Evolutionary conservation across 345 rosid species (phyloP).

Genomic region (Litchi chinensis): DNA sequence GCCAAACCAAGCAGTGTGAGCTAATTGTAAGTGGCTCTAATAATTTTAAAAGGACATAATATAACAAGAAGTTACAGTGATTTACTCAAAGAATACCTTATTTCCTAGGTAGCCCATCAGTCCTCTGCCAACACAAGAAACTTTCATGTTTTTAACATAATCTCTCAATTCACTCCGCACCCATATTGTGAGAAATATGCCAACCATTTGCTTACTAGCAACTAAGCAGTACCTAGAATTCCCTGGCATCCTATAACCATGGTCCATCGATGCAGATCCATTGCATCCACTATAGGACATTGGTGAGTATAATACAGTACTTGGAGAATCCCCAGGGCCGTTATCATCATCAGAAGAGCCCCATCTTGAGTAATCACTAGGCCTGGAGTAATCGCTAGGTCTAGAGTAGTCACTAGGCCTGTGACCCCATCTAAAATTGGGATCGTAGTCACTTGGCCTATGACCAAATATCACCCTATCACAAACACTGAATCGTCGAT

Average conservation of each 20-base stretch:
- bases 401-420: constrained; percentile 82
- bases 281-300: constrained; percentile 55
- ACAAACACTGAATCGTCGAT: constrained; percentile 88
- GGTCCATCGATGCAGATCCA: constrained; percentile 61
- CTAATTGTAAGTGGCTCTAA: constrained; percentile 11
- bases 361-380: constrained; percentile 88
- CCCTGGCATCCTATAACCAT: constrained; percentile 65
- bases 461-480: constrained; percentile 84
- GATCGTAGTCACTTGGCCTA: constrained; percentile 77
- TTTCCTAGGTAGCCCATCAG: constrained; percentile 98
- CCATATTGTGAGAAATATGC: constrained; percentile 93
- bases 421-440: constrained; percentile 50
- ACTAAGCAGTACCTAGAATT: constrained; percentile 83
- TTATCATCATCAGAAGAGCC: constrained; percentile 97
- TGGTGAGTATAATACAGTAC: constrained; percentile 77
- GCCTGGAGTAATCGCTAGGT: constrained; percentile 88
- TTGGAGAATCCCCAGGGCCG: constrained; percentile 85
- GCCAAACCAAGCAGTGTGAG: constrained; percentile 31
- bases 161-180: constrained; percentile 87
- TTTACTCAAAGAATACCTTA: constrained; percentile 57
- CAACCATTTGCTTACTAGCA: constrained; percentile 98
- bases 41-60: background rate
- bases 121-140: constrained; percentile 97
- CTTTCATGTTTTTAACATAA: constrained; percentile 89
- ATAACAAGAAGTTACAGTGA: background rate